These are phyloP conservation scores for Meyerozyma elateridarum DNA, from an alignment of 1,139 yeast species.

Conservation along the genomic window DNA sequence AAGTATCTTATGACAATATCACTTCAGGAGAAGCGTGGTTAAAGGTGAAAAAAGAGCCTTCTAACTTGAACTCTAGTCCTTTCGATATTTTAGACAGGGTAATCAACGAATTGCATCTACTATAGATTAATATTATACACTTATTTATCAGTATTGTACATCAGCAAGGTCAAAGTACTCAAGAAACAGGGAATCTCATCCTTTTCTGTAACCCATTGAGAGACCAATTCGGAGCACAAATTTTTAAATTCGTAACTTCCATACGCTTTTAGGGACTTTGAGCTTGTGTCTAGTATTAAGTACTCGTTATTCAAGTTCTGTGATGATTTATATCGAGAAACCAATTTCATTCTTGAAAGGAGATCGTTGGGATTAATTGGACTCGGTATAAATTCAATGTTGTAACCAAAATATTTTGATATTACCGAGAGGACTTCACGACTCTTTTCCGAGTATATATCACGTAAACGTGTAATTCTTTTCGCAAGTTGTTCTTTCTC, in stretches of 20 bases:
- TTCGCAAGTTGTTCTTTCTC: conserved; percentile 53
- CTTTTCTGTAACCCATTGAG: conserved; percentile 65
- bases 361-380: conserved; percentile 50
- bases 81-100: background rate
- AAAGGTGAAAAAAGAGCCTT: conserved; percentile 9
- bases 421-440: conserved; percentile 67
- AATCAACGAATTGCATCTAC: conserved; percentile 6
- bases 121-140: background rate
- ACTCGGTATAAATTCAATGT: conserved; percentile 62
- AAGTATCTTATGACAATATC: conserved; percentile 7
- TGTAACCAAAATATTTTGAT: conserved; percentile 67
- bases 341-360: conserved; percentile 54
- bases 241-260: conserved; percentile 42
- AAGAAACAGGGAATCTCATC: conserved; percentile 76
- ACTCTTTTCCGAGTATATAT: conserved; percentile 67
- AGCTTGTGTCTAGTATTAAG: conserved; percentile 34
- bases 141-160: conserved; percentile 33
- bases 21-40: conserved; percentile 9
- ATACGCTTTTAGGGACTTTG: conserved; percentile 35
- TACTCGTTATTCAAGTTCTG: conserved; percentile 22
- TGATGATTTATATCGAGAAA: conserved; percentile 45
- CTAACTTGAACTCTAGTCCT: conserved; percentile 5
- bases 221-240: conserved; percentile 53
- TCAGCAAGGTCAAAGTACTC: conserved; percentile 66
- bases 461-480: conserved; percentile 54